Evolutionary conservation across 208 protist species (phyloP), one percentile per base, ranked within the genome.

Genomic region (Blastocrithidia nonstop): DNA sequence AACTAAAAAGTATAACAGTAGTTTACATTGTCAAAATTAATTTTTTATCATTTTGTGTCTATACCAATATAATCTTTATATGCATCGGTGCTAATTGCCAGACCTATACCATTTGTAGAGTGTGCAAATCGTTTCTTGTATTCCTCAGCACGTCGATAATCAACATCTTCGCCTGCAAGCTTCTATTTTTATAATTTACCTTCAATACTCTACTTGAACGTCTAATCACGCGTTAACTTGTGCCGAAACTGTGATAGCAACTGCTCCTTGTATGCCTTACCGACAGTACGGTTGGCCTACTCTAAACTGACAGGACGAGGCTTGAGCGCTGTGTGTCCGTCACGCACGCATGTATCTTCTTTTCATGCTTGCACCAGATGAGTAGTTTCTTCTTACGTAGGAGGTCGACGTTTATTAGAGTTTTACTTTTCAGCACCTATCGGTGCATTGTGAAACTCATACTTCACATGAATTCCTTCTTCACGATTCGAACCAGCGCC

Each of bases 61-160:
- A n/a, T n/a, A 0, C 62, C 50, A 33, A 47, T 72, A 52, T 57
- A 53, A 46, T 67, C 64, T 50, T 87, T 82, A 54, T 79, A 87
- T 3, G 77, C 61, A 44, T 87, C 77, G 0, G 77, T 61, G 2
- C 72, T 71, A 26, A 87, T 87, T 37, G 52, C 77, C 6, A 87
- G 48, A 3, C 77, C 77, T 41, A 87, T 80, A 28, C 61, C 77
- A 45, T 87, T 61, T 6, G 77, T 87, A 21, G 66, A 40, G n/a
- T 62, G 43, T 8, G 54, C 66, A 38, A 75, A 74, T 29, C 57
- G 54, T 8, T 23, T 23, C 20, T 63, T 58, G 9, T 64, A 57
- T 37, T 27, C 41, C 15, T 82, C 77, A 4, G 58, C 60, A n/a
- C 76, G 54, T 7, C 72, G 56, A 50, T 82, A 87, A 32, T 82